Conservation (phyloP, 164 flowering plant genomes). For the Aristolochia californica region DNA sequence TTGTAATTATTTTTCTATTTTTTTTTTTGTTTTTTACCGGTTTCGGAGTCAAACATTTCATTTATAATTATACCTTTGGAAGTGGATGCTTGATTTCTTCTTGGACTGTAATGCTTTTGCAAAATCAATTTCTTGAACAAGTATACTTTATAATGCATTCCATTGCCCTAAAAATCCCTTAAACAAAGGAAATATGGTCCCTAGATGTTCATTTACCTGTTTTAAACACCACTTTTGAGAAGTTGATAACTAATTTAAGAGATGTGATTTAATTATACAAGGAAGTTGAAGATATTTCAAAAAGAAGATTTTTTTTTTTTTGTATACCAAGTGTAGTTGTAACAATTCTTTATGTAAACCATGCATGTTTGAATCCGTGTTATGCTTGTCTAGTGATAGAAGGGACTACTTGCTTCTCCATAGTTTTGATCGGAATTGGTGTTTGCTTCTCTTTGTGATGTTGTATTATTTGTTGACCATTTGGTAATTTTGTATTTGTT, state of each 20-base stretch:
- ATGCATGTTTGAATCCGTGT: constrained; percentile 23
- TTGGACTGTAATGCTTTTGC: constrained; percentile 74
- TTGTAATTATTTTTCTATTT: too few species aligned
- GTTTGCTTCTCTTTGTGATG: too few species aligned
- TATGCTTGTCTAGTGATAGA: constrained; percentile 22
- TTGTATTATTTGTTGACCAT: too few species aligned
- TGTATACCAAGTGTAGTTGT: constrained; percentile 50
- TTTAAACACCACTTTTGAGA: too few species aligned
- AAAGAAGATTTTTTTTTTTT: too few species aligned
- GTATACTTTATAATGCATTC: constrained; percentile 79
- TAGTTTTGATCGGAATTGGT: too few species aligned
- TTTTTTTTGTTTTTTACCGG: not conserved
- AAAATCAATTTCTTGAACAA: constrained; percentile 87
- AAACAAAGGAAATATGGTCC: constrained; percentile 51
- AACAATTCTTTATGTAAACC: constrained; percentile 47
- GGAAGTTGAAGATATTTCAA: too few species aligned
- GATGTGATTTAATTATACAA: too few species aligned
- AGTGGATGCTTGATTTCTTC: constrained; percentile 44
- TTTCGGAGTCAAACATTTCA: not conserved
- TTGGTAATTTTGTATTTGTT: too few species aligned
- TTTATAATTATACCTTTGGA: constrained; percentile 58
- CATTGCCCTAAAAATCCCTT: constrained; percentile 50
- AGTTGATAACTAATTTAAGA: too few species aligned
- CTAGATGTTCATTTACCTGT: constrained; percentile 68
- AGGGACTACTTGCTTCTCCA: too few species aligned